Conservation (phyloP, 2,329 filamentous ascomycete species). For the Fusarium ramigenum region DNA sequence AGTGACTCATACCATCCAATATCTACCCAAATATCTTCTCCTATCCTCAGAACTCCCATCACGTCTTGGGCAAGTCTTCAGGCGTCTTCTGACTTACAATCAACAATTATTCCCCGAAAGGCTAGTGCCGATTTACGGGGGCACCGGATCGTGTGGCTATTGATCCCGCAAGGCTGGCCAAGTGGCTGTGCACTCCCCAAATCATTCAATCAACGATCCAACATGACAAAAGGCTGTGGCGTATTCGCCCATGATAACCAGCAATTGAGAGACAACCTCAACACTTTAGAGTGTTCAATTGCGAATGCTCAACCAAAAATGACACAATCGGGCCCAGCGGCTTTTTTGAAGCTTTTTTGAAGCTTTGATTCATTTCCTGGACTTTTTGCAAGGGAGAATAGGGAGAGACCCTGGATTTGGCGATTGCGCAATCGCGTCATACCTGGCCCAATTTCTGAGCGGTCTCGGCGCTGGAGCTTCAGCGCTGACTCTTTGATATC, state of each 20-base stretch:
- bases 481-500: constrained; percentile 19
- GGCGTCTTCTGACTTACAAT: constrained; percentile 4
- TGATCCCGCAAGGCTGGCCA: constrained; percentile 6
- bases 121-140: constrained; percentile 19
- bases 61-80: neutral
- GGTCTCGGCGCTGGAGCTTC: constrained; percentile 30
- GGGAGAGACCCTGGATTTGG: constrained; percentile 7
- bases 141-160: neutral
- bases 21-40: no score
- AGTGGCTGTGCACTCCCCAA: neutral
- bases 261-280: neutral
- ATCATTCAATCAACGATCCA: neutral
- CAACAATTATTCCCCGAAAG: constrained; percentile 18
- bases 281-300: neutral
- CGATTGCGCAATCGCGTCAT: constrained; percentile 37
- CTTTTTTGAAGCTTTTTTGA: neutral
- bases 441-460: constrained; percentile 21
- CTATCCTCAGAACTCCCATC: no score
- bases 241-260: neutral
- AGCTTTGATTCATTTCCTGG: neutral
- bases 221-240: constrained; percentile 7
- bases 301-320: constrained; percentile 18
- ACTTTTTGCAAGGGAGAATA: neutral
- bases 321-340: constrained; percentile 18
- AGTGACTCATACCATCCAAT: neutral